These are phyloP conservation scores for Aspergillus hortae DNA, from an alignment of 2,329 filamentous ascomycete genomes.

Conservation along the genomic window DNA sequence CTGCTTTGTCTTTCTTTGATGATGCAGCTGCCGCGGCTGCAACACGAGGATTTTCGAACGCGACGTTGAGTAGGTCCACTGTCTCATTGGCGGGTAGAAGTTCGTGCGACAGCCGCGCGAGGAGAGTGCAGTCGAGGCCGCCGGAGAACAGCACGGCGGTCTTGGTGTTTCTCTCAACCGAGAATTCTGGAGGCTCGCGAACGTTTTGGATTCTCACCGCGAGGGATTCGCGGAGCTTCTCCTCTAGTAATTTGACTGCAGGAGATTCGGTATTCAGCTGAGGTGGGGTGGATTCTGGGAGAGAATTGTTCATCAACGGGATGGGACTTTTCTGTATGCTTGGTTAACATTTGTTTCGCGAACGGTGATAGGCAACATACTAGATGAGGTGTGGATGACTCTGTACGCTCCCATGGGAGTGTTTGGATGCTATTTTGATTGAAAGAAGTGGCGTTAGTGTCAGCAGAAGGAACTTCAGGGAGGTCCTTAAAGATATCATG, in stretches of 20 bases:
- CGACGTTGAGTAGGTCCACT: conserved; percentile 90
- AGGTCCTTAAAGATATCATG: conserved; percentile 8
- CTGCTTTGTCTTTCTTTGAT: conserved; percentile 23
- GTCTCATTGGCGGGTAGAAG: conserved; percentile 64
- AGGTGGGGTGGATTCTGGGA: conserved; percentile 28
- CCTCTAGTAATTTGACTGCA: conserved; percentile 53
- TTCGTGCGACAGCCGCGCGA: conserved; percentile 78
- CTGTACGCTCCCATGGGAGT: conserved; percentile 25
- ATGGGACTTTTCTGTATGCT: conserved; percentile 38
- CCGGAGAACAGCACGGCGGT: conserved; percentile 89
- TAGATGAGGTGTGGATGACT: conserved; percentile 16
- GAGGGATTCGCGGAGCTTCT: conserved; percentile 60
- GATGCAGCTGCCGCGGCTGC: conserved; percentile 54
- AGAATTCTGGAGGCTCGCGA: conserved; percentile 51
- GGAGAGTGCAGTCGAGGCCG: conserved; percentile 84
- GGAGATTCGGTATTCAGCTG: conserved; percentile 39
- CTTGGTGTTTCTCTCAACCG: conserved; percentile 28
- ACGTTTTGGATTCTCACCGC: conserved; percentile 63
- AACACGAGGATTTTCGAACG: conserved; percentile 87
- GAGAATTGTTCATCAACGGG: conserved; percentile 41
- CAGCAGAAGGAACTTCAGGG: neutral
- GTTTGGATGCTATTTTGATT: conserved; percentile 21
- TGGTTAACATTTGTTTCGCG: conserved; percentile 5
- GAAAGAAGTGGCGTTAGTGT: conserved; percentile 5
- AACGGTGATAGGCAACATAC: conserved; percentile 15